phyloP scores from a whole-genome alignment of 768 basidiomycete species.

The Tylopilus subfusipes region DNA sequence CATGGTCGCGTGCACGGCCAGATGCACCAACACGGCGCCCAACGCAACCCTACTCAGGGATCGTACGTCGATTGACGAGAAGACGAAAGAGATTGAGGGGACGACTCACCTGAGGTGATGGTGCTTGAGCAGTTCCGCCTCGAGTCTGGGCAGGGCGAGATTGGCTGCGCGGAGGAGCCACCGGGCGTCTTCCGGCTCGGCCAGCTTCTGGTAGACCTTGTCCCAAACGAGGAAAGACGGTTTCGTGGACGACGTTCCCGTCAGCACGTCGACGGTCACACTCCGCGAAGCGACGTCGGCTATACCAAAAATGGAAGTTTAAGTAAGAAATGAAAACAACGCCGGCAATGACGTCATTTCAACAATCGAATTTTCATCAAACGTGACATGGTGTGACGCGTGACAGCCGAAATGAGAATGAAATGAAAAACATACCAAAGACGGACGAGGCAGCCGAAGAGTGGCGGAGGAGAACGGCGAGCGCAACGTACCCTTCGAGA shows the following conservation, averaged over 20 bases:
- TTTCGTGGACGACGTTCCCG: slow-evolving; percentile 52
- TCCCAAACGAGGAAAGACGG: slow-evolving; percentile 88
- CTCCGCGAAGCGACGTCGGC: slow-evolving; percentile 51
- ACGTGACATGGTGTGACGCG: not conserved
- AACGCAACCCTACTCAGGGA: slow-evolving; percentile 61
- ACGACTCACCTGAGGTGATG: slow-evolving; percentile 44
- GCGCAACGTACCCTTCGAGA: slow-evolving; percentile 81
- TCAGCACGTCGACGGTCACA: slow-evolving; percentile 44
- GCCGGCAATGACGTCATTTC: not conserved
- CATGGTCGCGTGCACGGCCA: slow-evolving; percentile 58
- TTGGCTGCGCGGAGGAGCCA: slow-evolving; percentile 76
- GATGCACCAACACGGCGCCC: slow-evolving; percentile 65
- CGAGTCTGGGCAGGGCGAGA: slow-evolving; percentile 45
- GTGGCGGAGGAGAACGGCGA: slow-evolving; percentile 65
- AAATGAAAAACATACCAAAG: slow-evolving; percentile 45
- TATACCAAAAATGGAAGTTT: slow-evolving; percentile 18
- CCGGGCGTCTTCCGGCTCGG: slow-evolving; percentile 55
- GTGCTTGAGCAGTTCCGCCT: slow-evolving; percentile 48
- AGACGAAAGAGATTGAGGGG: not conserved
- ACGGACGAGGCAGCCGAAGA: slow-evolving; percentile 41
- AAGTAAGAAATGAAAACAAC: not conserved
- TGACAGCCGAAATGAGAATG: slow-evolving; percentile 1
- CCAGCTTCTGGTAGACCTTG: slow-evolving; percentile 75
- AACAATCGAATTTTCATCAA: not conserved
- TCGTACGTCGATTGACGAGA: no score